Conservation (phyloP, 768 basidiomycete species). For the Pleurotus citrinopileatus region DNA sequence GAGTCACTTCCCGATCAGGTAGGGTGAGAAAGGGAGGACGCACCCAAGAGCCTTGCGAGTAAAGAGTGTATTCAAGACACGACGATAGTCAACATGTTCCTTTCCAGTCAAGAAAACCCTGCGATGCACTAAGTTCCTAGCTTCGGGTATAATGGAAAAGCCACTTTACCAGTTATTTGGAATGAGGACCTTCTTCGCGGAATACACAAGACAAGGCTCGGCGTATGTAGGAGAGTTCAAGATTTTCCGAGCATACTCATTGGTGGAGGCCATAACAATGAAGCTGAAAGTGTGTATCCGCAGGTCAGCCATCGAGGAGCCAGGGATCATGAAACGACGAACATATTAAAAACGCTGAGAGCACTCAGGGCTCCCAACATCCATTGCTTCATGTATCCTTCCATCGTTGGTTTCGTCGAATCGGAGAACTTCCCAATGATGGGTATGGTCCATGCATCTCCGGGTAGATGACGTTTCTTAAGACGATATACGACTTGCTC, state of each 20-base stretch:
- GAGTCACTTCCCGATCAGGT: slow-evolving; percentile 7
- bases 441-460: slow-evolving; percentile 92
- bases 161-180: slow-evolving; percentile 81
- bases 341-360: slow-evolving; percentile 98
- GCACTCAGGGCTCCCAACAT: slow-evolving; percentile 83
- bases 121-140: slow-evolving; percentile 95
- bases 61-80: slow-evolving; percentile 86
- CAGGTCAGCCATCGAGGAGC: slow-evolving; percentile 4
- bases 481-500: slow-evolving; percentile 88
- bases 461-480: slow-evolving; percentile 88
- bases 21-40: slow-evolving; percentile 21
- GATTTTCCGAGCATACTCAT: slow-evolving; percentile 91
- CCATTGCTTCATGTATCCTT: slow-evolving; percentile 92
- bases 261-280: slow-evolving; percentile 97
- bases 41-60: slow-evolving; percentile 92
- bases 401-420: slow-evolving; percentile 87
- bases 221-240: slow-evolving; percentile 91
- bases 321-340: slow-evolving; percentile 23
- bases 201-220: slow-evolving; percentile 92
- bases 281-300: slow-evolving; percentile 56
- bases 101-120: slow-evolving; percentile 89
- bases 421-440: slow-evolving; percentile 95
- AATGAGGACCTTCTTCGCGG: slow-evolving; percentile 85
- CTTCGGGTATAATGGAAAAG: neutral
- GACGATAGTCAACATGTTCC: slow-evolving; percentile 88